These are phyloP conservation scores for Phalaenopsis hybrid DNA, from an alignment of 116 monocot genomes.

Conservation along the genomic window DNA sequence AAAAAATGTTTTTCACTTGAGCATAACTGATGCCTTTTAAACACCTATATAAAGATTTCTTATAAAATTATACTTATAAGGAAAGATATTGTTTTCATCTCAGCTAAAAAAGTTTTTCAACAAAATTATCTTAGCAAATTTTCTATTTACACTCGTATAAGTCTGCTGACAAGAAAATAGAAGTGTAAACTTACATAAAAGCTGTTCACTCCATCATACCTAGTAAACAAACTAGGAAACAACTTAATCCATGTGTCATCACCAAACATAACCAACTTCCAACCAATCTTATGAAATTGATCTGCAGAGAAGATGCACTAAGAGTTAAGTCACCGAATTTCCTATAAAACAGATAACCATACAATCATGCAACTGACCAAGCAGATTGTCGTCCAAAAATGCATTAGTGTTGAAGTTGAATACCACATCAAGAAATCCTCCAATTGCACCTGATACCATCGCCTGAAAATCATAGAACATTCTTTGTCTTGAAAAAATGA, in stretches of 20 bases:
- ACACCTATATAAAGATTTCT: no score
- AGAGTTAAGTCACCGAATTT: conserved; percentile 7
- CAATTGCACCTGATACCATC: conserved; percentile 91
- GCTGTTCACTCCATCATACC: conserved; percentile 95
- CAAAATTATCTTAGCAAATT: no score
- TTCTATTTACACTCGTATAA: no score
- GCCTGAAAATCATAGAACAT: conserved; percentile 47
- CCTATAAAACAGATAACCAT: neutral
- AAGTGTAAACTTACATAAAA: conserved; percentile 72
- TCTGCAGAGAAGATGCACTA: conserved; percentile 38
- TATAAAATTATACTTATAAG: no score
- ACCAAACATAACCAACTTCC: conserved; percentile 85
- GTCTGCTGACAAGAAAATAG: neutral
- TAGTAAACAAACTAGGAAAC: conserved; percentile 77
- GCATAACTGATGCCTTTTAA: no score
- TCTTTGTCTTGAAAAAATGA: neutral
- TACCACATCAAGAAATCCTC: conserved; percentile 89
- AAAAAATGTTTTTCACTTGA: no score
- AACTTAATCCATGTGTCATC: conserved; percentile 98
- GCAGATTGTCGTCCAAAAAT: conserved; percentile 81
- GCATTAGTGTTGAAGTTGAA: conserved; percentile 95
- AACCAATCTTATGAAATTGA: conserved; percentile 73
- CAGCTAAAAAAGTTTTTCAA: no score
- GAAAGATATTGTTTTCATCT: no score
- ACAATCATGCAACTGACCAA: conserved; percentile 45